These are phyloP conservation scores for Cladosporium velox DNA, from an alignment of 2,329 filamentous ascomycete genomes.

Conservation along the genomic window DNA sequence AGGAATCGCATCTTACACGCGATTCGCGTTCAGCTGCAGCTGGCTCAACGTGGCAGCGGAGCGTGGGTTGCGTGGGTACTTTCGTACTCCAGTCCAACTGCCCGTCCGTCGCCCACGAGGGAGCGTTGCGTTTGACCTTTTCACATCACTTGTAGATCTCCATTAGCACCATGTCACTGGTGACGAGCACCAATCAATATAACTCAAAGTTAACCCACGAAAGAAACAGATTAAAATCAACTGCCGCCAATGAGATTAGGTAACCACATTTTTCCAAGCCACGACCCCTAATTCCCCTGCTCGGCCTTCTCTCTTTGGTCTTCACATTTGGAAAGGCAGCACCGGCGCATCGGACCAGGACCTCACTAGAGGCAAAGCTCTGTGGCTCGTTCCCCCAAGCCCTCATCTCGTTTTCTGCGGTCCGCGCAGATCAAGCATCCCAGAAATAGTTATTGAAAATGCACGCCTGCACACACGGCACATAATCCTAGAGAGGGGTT, in stretches of 20 bases:
- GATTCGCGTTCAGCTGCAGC: conserved; percentile 9
- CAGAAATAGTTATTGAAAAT: neutral
- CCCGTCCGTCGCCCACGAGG: neutral
- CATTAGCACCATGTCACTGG: neutral
- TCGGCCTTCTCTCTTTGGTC: neutral
- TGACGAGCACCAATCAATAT: neutral
- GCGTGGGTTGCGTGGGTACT: neutral
- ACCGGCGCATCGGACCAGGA: neutral
- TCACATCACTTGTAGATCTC: neutral
- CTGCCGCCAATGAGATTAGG: neutral
- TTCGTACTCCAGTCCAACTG: neutral
- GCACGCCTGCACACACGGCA: neutral
- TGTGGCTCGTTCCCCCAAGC: neutral
- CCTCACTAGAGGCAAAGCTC: conserved; percentile 1
- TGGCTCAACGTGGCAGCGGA: neutral
- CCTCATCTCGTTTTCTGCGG: conserved; percentile 3
- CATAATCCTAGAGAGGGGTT: neutral
- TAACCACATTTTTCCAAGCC: neutral
- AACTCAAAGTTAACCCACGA: neutral
- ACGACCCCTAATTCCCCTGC: neutral
- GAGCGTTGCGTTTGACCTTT: neutral
- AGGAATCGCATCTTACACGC: conserved; percentile 13
- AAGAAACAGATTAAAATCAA: neutral
- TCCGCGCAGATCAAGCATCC: conserved; percentile 10
- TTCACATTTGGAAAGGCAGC: neutral